Base-by-base conservation (phyloP, 1,284 basidiomycete species). In the Apiotrichum domesticum region DNA sequence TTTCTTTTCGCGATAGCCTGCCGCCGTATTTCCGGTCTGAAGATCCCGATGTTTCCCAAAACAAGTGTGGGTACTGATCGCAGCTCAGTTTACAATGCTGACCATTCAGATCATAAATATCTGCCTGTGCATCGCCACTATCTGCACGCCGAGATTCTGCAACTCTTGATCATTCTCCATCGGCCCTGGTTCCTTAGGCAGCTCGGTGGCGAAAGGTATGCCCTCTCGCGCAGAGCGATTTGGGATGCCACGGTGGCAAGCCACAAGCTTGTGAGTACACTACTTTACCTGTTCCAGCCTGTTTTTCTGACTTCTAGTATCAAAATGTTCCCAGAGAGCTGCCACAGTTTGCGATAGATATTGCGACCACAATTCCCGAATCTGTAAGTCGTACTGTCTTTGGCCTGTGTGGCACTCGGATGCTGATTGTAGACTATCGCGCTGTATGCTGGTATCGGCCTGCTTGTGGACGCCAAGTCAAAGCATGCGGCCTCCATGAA, bases 1-100 rank as follows among this genome's bases (percentile, higher is more conserved):
- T 88, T 57, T 83, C 82, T 66, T 91, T 93, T 69, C 83, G 88
- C 59, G 79, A 82, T 43, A 79, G 80, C 54, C 80, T 95, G 14
- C 92, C 91, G 6, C 85, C 87, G 3, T 54, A 63, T 5, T 73
- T 70, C 54, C 44, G 46, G 21, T 21, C 21, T 21, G 21, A 21
- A 21, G 21, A 21, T 21, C 21, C 21, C 21, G 21, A 21, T 21
- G 21, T 21, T 21, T 21, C 21, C 21, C 21, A 21, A 21, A 21
- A 21, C 21, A 21, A 21, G 21, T 21, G 21, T 21, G 21, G 21
- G 21, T 21, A 21, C 21, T 21, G 21, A 21, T 21, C 21, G 21
- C 21, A 21, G 21, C 21, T 21, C 21, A 21, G 21, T 21, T 21
- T 21, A 21, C 21, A 21, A 21, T 10, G 37, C 47, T 42, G 54